phyloP scores from a whole-genome alignment of 1,284 basidiomycete species.

The Bjerkandera adusta region DNA sequence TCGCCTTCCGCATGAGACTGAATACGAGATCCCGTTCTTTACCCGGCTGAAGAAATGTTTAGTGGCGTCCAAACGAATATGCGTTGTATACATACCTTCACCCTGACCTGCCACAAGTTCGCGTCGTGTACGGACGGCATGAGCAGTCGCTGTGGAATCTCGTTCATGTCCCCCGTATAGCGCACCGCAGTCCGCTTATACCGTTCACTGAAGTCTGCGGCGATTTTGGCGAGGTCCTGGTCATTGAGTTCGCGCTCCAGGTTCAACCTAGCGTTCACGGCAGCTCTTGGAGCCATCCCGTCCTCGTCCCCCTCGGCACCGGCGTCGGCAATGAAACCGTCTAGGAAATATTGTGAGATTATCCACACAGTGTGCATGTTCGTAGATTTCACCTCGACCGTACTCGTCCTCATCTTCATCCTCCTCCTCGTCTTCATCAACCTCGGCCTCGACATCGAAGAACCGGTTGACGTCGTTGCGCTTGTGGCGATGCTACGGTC shows the following conservation, averaged over 20 bases:
- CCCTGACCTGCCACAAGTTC: conserved; percentile 93
- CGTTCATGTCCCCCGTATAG: conserved; percentile 90
- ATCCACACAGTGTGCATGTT: too few species aligned
- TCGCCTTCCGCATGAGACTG: conserved; percentile 91
- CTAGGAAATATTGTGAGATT: conserved; percentile 34
- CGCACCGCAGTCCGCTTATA: conserved; percentile 70
- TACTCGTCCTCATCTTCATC: conserved; percentile 91
- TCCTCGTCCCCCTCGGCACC: conserved; percentile 71
- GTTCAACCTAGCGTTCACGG: conserved; percentile 80
- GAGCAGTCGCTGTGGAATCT: conserved; percentile 91
- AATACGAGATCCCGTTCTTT: conserved; percentile 92
- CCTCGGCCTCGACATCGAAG: conserved; percentile 94
- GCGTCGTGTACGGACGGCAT: conserved; percentile 98
- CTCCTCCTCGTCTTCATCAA: conserved; percentile 93
- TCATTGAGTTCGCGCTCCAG: conserved; percentile 79
- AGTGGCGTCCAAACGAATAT: conserved; percentile 9
- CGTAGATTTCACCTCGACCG: conserved; percentile 57
- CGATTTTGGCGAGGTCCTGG: conserved; percentile 84
- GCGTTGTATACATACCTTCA: conserved; percentile 63
- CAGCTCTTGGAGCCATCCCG: conserved; percentile 56
- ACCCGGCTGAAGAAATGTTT: conserved; percentile 57
- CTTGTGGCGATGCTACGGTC: conserved; percentile 58
- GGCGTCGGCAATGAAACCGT: conserved; percentile 83
- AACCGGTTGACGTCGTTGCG: conserved; percentile 72
- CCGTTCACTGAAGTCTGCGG: conserved; percentile 80